phyloP scores from a whole-genome alignment of 495 filamentous ascomycete genomes.

The Aspergillus diversus region DNA sequence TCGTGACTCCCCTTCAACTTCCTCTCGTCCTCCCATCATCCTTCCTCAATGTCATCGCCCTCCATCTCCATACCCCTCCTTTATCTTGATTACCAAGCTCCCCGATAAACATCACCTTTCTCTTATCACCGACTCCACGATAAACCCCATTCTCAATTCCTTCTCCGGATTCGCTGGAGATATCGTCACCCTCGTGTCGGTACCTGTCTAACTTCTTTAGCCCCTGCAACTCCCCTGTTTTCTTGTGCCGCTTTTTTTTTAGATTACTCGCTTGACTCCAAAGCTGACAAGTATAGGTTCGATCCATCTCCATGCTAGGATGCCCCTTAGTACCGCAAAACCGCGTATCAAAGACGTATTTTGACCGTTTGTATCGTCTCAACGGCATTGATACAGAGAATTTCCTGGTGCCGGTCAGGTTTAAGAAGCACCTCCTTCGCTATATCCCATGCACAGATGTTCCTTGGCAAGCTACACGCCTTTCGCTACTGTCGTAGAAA shows the following conservation, averaged over 20 bases:
- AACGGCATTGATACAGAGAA: too few relatives aligned
- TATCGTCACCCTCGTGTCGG: slow-evolving; percentile 2
- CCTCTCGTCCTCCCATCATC: not conserved
- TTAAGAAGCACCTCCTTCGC: too few relatives aligned
- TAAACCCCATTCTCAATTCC: slow-evolving; percentile 9
- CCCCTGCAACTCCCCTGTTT: not conserved
- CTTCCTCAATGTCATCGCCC: not conserved
- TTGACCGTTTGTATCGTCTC: not conserved
- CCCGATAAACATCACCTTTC: not conserved
- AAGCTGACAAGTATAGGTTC: not conserved
- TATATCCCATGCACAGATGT: too few relatives aligned
- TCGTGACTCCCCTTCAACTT: not conserved
- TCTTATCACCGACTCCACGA: slow-evolving; percentile 18
- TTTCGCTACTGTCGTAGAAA: too few relatives aligned
- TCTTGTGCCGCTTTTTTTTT: not conserved
- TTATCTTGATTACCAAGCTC: not conserved
- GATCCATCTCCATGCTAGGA: not conserved
- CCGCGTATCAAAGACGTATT: not conserved
- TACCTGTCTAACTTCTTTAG: not conserved
- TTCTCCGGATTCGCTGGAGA: slow-evolving; percentile 21
- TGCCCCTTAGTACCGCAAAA: too few relatives aligned
- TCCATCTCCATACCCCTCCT: not conserved
- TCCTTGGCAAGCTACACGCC: too few relatives aligned
- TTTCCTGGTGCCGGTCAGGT: too few relatives aligned
- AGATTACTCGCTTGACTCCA: not conserved